Conservation (phyloP, 176 grass and related monocot species). For the Paspalum notatum region DNA sequence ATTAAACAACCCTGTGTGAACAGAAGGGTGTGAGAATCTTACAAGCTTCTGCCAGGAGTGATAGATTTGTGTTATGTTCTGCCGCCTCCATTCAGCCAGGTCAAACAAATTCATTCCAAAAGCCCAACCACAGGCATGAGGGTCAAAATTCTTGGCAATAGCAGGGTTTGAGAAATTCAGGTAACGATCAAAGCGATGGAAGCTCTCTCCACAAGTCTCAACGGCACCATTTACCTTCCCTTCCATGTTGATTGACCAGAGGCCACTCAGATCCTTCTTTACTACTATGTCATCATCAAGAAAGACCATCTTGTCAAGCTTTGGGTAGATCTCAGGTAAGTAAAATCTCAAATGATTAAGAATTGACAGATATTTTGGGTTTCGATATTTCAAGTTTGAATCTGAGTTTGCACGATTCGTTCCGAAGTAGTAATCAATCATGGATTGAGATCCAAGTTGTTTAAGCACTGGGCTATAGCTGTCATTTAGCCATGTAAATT, state of each 20-base stretch:
- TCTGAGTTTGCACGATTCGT: slow-evolving; percentile 65
- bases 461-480: slow-evolving; percentile 81
- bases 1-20: slow-evolving; percentile 17
- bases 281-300: slow-evolving; percentile 92
- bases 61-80: slow-evolving; percentile 80
- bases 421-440: slow-evolving; percentile 89
- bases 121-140: slow-evolving; percentile 77
- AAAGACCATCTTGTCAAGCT: slow-evolving; percentile 82
- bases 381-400: slow-evolving; percentile 79
- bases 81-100: slow-evolving; percentile 80
- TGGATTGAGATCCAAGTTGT: slow-evolving; percentile 72
- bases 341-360: slow-evolving; percentile 92
- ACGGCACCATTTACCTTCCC: slow-evolving; percentile 86
- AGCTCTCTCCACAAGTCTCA: slow-evolving; percentile 83
- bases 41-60: slow-evolving; percentile 83
- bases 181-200: slow-evolving; percentile 78
- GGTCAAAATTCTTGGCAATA: slow-evolving; percentile 76
- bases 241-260: slow-evolving; percentile 88
- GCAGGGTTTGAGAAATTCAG: slow-evolving; percentile 91
- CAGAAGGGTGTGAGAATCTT: slow-evolving; percentile 34
- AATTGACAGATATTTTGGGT: slow-evolving; percentile 90
- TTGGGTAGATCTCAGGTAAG: slow-evolving; percentile 82
- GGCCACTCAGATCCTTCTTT: slow-evolving; percentile 69
- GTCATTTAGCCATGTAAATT: slow-evolving; percentile 87
- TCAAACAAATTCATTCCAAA: slow-evolving; percentile 97